Evolutionary conservation across 805 yeast species (phyloP).

Genomic region (Hemisphaericaspora nanyangensis): DNA sequence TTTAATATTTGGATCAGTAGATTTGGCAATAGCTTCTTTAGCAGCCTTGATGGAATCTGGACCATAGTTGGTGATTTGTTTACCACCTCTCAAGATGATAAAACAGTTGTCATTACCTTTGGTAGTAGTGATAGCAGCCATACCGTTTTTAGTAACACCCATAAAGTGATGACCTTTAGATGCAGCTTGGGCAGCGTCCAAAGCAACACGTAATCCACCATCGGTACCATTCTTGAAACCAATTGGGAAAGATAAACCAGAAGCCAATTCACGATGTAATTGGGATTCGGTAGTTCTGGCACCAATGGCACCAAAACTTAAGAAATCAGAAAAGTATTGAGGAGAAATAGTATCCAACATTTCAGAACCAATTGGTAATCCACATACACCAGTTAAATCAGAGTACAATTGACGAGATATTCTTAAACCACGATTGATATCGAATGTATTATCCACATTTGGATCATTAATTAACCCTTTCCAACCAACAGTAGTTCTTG

Average conservation of each 20-base stretch:
- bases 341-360: conserved; percentile 98
- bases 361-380: conserved; percentile 92
- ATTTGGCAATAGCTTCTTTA: conserved; percentile 53
- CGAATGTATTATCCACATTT: conserved; percentile 85
- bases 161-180: conserved; percentile 89
- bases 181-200: conserved; percentile 93
- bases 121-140: conserved; percentile 94
- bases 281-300: conserved; percentile 99
- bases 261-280: conserved; percentile 94
- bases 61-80: conserved; percentile 89
- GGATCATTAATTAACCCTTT: conserved; percentile 98
- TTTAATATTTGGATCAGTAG: conserved; percentile 46
- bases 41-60: conserved; percentile 72
- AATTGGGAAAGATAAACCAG: conserved; percentile 97
- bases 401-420: conserved; percentile 81
- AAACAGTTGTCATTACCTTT: conserved; percentile 94
- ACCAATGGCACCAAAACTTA: conserved; percentile 96
- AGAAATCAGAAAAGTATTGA: conserved; percentile 85
- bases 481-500: conserved; percentile 99
- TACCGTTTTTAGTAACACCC: conserved; percentile 96
- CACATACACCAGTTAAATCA: conserved; percentile 65
- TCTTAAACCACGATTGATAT: conserved; percentile 91
- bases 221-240: conserved; percentile 99
- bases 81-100: conserved; percentile 94
- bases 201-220: conserved; percentile 87